phyloP scores from a whole-genome alignment of 768 basidiomycete genomes.

The Russula lepida region DNA sequence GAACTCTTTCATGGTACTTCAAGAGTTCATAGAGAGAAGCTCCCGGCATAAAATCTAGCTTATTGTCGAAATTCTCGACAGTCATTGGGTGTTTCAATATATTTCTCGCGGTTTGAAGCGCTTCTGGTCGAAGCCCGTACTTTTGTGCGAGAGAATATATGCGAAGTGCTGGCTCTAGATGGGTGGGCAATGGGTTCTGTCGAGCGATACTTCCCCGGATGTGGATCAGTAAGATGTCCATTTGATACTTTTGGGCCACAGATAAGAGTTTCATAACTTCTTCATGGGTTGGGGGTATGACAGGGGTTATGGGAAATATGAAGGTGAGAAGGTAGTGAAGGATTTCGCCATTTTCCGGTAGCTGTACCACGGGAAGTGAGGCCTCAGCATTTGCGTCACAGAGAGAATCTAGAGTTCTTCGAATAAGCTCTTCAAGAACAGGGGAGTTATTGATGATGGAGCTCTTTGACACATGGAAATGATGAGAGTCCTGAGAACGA shows the following conservation, averaged over 20 bases:
- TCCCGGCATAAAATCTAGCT: not conserved
- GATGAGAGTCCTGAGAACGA: constrained; percentile 32
- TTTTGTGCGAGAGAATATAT: not conserved
- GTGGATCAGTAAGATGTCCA: not conserved
- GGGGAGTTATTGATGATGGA: constrained; percentile 29
- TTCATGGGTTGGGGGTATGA: not conserved
- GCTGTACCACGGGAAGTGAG: not conserved
- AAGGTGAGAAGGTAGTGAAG: not conserved
- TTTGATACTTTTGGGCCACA: not conserved
- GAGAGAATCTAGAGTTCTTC: not conserved
- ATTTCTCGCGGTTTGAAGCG: not conserved
- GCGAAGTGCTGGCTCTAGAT: not conserved
- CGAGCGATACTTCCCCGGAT: not conserved
- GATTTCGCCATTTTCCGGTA: not conserved
- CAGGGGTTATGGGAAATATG: not conserved
- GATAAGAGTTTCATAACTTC: not conserved
- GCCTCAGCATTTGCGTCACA: not conserved
- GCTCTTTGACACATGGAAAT: constrained; percentile 37
- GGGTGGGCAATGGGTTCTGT: not conserved
- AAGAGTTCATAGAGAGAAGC: not conserved
- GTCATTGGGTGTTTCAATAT: not conserved
- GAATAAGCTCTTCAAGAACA: constrained; percentile 25
- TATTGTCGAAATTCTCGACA: not conserved
- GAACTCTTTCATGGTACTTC: not conserved
- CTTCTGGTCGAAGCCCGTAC: not conserved